Percentiles rank a stretch among this genome's conserved stretches.
These are phyloP conservation scores for Mycosphaerella sp. DNA, from an alignment of 2,329 filamentous ascomycete genomes.

Conservation along the genomic window DNA sequence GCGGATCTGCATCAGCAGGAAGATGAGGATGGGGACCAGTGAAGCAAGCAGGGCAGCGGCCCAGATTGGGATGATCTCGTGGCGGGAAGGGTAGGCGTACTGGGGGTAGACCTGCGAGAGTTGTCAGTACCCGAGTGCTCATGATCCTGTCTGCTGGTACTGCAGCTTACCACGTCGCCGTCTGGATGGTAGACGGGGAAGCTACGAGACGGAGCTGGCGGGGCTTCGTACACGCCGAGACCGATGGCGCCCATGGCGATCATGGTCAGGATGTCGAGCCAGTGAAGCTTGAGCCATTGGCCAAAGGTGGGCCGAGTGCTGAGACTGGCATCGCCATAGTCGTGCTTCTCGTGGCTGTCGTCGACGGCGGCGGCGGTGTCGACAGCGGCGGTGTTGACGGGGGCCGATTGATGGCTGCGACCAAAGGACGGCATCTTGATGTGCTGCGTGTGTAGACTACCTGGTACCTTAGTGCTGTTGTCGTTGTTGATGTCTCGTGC, in stretches of 20 bases:
- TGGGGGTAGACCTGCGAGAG: not conserved
- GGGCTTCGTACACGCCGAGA: conserved; percentile 7
- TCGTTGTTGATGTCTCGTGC: not conserved
- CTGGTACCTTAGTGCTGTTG: not conserved
- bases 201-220: conserved; percentile 2
- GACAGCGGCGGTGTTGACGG: conserved; percentile 36
- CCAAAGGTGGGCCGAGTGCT: conserved; percentile 54
- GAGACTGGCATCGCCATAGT: conserved; percentile 3
- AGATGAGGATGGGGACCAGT: conserved; percentile 59
- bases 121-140: not conserved
- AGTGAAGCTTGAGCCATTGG: conserved; percentile 63
- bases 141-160: not conserved
- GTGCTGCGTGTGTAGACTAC: not conserved
- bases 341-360: conserved; percentile 1
- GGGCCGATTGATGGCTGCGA: conserved; percentile 32
- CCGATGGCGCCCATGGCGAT: conserved; percentile 17
- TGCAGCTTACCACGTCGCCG: conserved; percentile 6
- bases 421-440: conserved; percentile 33
- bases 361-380: conserved; percentile 33
- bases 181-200: conserved; percentile 3
- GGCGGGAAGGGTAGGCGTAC: conserved; percentile 52
- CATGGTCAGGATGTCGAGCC: conserved; percentile 65
- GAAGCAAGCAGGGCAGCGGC: conserved; percentile 59
- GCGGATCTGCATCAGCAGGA: conserved; percentile 54
- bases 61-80: conserved; percentile 67